Base-by-base conservation (phyloP, 2,329 filamentous ascomycete species). In the Calonectria pseudoreteaudii region DNA sequence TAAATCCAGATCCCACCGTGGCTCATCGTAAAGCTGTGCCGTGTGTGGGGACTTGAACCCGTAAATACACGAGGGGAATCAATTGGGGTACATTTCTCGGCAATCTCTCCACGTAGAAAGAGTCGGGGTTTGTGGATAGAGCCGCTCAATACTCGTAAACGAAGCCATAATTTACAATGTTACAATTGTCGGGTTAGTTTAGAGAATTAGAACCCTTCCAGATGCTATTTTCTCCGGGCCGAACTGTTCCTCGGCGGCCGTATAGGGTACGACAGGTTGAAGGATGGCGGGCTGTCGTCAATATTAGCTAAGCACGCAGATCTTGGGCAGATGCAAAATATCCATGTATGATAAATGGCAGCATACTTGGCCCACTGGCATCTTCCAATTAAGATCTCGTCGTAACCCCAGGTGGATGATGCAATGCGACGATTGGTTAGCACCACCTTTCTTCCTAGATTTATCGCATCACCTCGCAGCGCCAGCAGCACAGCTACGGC, bases 351-450 rank as follows among this genome's bases (percentile, higher is more conserved):
- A 44, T 41, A 26, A 47, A 26, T 50, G 69, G 56, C 70, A 68
- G 28, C 30, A 36, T 78, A 77, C 78, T 78, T 78, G 76, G 78
- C 64, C 68, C 62, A 68, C 18, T 36, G n/a, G 23, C 38, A 26
- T 72, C 76, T 78, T 75, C 79, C 79, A 80, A 81, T 80, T 65
- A 70, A 68, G 76, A 79, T 72, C 74, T 53, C 66, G 70, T 75
- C 58, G 68, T 69, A 72, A 76, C 65, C 75, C 78, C 72, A 78
- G 77, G 76, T 71, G 70, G 71, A 77, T 77, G 77, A 78, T 79
- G 78, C 74, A 76, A 77, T 77, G 71, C 69, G 75, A 71, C 76
- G 76, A 80, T 80, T 81, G 79, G 79, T 73, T 62, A 36, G 56
- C 56, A 41, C 56, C 74, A 71, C 53, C 62, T 60, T 74, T 74